Evolutionary conservation across 108 stramenopile species (phyloP), one percentile per base, ranked within the genome.

Genomic region (Bacterosira constricta): DNA sequence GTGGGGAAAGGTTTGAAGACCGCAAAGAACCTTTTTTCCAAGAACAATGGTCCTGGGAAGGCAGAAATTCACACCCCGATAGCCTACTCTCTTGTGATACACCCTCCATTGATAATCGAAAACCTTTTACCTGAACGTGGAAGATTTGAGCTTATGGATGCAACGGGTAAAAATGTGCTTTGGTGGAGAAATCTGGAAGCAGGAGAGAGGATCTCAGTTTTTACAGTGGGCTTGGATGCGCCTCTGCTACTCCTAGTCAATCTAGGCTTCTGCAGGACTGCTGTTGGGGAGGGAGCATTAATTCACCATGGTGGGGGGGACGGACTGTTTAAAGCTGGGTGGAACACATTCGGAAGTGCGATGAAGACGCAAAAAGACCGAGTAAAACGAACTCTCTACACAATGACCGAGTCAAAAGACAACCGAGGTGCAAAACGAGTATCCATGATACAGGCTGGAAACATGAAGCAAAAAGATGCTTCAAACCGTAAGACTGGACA

Each of bases 31-130:
- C 69, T 64, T 0, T 45, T 70, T 46, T 50, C 69, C 27, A 34
- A 38, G 41, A 54, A 34, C 23, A 12, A 50, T 3, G 26, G 37
- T 17, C 27, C 37, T 29, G 63, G 26, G 46, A 69, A 75, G 23
- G 52, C 63, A 20, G 60, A 51, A 30, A 31, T 74, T 12, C 93
- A 95, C 70, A 79, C 79, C 15, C 93, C 93, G 29, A 85, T 98
- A 1, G 82, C 91, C 26, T 98, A 96, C 64, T 87, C 83, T 1
- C 65, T 98, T 27, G 60, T 92, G 26, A 75, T 98, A 51, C 93
- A 97, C 67, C 90, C 97, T 17, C 96, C 97, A 2, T 80, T 98
- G 26, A 88, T 98, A n/a, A 83, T 98, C 39, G 91, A 92, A 63
- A 98, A 98, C 80, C 79, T 98, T 23, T 75, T 98, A 27, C 96